Evolutionary conservation across 2,329 filamentous ascomycete species (phyloP).

Genomic region (Colletotrichum sp.): DNA sequence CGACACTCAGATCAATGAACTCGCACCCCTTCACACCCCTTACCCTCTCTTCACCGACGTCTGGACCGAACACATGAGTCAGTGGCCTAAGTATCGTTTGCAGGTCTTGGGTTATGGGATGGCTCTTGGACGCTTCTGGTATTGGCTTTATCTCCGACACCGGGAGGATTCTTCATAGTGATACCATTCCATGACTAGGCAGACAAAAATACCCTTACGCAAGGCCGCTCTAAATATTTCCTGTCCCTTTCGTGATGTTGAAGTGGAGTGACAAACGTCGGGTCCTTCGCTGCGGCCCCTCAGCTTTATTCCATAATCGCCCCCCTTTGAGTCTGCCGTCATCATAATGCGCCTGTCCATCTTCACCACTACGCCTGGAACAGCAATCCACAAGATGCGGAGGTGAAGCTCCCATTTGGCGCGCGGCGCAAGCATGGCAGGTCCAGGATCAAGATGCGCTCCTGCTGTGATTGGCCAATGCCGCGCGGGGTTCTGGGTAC

Average conservation of each 20-base stretch:
- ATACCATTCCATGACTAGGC: constrained; percentile 12
- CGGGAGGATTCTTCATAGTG: constrained; percentile 12
- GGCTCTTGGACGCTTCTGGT: constrained; percentile 7
- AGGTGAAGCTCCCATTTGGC: neutral
- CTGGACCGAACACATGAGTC: constrained; percentile 9
- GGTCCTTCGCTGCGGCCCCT: neutral
- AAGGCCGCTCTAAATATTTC: constrained; percentile 7
- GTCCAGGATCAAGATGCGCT: constrained; percentile 14
- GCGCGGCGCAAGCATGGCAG: neutral
- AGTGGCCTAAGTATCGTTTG: constrained; percentile 1
- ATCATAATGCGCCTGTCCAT: neutral
- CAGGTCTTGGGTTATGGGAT: constrained; percentile 10
- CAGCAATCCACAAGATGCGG: neutral
- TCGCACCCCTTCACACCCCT: neutral
- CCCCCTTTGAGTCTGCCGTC: neutral
- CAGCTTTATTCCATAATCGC: neutral
- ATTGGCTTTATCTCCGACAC: constrained; percentile 1
- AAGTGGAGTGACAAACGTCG: neutral
- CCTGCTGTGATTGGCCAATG: constrained; percentile 20
- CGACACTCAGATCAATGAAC: constrained; percentile 1
- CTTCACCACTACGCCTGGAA: neutral
- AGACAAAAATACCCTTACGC: constrained; percentile 1
- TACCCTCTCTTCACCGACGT: neutral
- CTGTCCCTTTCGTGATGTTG: neutral
- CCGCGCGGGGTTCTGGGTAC: constrained; percentile 5